phyloP scores from a whole-genome alignment of 108 stramenopile genomes.

The Cyclotella baltica region DNA sequence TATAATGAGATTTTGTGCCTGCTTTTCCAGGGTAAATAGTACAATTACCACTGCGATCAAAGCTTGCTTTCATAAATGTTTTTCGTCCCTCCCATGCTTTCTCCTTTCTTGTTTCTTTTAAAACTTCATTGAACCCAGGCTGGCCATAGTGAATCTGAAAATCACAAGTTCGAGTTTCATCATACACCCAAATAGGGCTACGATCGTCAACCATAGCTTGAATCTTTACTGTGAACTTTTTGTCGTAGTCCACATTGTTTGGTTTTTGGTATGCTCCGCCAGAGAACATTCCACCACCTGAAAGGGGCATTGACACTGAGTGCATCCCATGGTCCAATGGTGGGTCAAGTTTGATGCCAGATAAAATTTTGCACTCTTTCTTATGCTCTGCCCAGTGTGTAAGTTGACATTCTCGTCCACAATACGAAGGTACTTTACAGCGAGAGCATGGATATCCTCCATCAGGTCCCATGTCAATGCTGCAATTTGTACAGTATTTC shows the following conservation, averaged over 20 bases:
- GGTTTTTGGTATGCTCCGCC: slow-evolving; percentile 27
- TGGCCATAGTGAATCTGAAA: slow-evolving; percentile 3
- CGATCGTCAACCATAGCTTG: slow-evolving; percentile 15
- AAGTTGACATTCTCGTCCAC: slow-evolving; percentile 39
- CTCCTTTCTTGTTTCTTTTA: slow-evolving; percentile 12
- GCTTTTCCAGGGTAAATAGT: slow-evolving; percentile 32
- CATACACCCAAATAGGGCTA: slow-evolving; percentile 29
- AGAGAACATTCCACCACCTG: neutral
- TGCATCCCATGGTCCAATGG: neutral
- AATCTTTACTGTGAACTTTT: slow-evolving; percentile 44
- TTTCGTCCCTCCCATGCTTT: slow-evolving; percentile 42
- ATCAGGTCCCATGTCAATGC: no score
- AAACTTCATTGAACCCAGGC: slow-evolving; percentile 26
- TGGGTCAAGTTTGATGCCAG: slow-evolving; percentile 5
- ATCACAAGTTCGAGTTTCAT: slow-evolving; percentile 25
- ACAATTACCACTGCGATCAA: slow-evolving; percentile 36
- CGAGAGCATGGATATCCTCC: no score
- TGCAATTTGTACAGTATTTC: slow-evolving; percentile 12
- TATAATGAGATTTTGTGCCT: slow-evolving; percentile 43
- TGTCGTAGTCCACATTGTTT: neutral
- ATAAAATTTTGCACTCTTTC: slow-evolving; percentile 22
- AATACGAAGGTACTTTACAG: slow-evolving; percentile 35
- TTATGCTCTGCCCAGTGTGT: slow-evolving; percentile 50
- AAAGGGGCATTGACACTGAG: neutral
- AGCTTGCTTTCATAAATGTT: slow-evolving; percentile 46